phyloP scores from a whole-genome alignment of 257 asterid species.

The Petunia axillaris region DNA sequence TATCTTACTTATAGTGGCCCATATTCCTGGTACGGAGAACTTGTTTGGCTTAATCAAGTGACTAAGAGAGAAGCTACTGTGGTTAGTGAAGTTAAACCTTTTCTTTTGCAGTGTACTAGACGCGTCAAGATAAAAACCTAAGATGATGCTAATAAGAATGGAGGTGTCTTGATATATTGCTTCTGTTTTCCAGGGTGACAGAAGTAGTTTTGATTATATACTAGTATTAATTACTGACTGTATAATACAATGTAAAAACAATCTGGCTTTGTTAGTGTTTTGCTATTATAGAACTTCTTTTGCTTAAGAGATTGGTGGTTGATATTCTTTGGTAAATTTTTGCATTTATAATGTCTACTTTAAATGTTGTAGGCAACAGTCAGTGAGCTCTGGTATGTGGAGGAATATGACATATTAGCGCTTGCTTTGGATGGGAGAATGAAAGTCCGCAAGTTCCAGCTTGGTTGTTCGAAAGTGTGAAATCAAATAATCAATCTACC shows the following conservation, averaged over 20 bases:
- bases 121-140: background rate
- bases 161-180: background rate
- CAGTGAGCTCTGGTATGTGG: conserved; percentile 92
- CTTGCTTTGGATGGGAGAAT: conserved; percentile 80
- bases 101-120: background rate
- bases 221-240: no score
- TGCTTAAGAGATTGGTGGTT: background rate
- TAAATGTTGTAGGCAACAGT: conserved; percentile 62
- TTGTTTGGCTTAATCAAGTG: background rate
- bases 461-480: conserved; percentile 54
- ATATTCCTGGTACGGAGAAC: background rate
- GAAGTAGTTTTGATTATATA: no score
- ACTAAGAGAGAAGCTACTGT: no score
- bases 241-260: no score
- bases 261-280: background rate
- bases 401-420: conserved; percentile 84
- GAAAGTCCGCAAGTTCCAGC: conserved; percentile 60
- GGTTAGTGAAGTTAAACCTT: background rate
- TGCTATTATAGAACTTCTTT: background rate
- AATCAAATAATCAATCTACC: background rate
- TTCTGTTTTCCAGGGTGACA: no score
- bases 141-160: background rate
- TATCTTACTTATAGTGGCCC: background rate
- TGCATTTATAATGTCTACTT: background rate
- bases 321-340: background rate